These are phyloP conservation scores for Tephrocybe rancida DNA, from an alignment of 768 basidiomycete species.

Conservation along the genomic window DNA sequence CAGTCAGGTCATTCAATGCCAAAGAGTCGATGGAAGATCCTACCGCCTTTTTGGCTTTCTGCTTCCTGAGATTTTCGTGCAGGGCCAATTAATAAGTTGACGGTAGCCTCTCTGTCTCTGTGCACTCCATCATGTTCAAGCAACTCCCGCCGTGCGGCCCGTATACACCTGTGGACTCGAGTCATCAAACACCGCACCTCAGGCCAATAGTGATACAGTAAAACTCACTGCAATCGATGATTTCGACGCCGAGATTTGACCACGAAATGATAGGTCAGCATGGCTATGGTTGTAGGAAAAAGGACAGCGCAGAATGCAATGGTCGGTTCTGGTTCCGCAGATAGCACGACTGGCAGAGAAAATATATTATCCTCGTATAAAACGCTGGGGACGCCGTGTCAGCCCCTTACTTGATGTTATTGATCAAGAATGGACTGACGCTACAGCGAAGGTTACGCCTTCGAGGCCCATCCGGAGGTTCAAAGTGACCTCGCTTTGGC, in stretches of 20 bases:
- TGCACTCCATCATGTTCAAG: conserved; percentile 67
- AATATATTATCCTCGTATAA: conserved; percentile 60
- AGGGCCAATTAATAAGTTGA: conserved; percentile 64
- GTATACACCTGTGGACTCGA: conserved; percentile 57
- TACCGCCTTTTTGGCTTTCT: conserved; percentile 73
- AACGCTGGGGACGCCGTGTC: conserved; percentile 40
- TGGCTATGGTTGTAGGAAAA: conserved; percentile 50
- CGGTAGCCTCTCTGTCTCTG: conserved; percentile 65
- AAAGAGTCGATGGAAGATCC: conserved; percentile 9
- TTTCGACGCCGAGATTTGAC: conserved; percentile 56
- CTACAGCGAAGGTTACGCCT: conserved; percentile 56
- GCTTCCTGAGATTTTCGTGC: conserved; percentile 63
- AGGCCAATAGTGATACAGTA: background rate
- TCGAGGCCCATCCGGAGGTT: conserved; percentile 42
- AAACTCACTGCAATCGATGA: conserved; percentile 53
- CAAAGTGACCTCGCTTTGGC: conserved; percentile 44
- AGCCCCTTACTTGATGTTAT: background rate
- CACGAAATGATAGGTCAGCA: conserved; percentile 58
- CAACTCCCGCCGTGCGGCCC: conserved; percentile 59
- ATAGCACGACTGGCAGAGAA: conserved; percentile 58
- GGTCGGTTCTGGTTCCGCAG: conserved; percentile 45
- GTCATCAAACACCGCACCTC: background rate
- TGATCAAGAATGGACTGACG: conserved; percentile 43
- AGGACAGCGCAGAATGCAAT: conserved; percentile 54
- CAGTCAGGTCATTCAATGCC: background rate